Percentiles rank a stretch among this genome's conserved stretches.
phyloP scores from a whole-genome alignment of 441 rosid species.

The Biscutella laevigata region DNA sequence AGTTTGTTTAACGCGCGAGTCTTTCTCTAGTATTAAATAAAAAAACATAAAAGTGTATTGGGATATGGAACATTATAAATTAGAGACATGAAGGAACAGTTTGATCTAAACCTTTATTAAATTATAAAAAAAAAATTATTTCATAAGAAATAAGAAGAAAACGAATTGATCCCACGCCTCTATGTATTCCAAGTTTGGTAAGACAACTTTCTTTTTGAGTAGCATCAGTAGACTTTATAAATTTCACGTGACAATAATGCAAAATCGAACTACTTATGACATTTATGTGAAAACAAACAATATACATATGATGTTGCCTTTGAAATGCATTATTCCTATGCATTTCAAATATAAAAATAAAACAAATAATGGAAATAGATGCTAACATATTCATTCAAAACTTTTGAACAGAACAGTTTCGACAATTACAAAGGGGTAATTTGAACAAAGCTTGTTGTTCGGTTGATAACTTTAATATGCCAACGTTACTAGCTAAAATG shows the following conservation, averaged over 20 bases:
- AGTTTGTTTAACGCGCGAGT: no score
- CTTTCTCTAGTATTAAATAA: no score
- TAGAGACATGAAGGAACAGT: conserved; percentile 4
- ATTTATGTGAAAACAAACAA: conserved; percentile 6
- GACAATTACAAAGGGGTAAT: no score
- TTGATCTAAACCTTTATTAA: background rate
- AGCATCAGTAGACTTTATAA: conserved; percentile 10
- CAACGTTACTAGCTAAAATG: background rate
- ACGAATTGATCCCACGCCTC: conserved; percentile 2
- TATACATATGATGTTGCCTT: background rate
- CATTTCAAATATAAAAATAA: no score
- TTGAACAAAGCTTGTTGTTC: no score
- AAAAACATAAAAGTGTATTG: no score
- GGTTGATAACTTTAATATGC: background rate
- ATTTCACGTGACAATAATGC: conserved; percentile 25
- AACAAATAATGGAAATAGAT: no score
- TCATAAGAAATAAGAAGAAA: background rate
- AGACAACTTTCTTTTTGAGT: conserved; percentile 19
- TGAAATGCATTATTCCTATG: background rate
- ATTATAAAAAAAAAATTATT: background rate
- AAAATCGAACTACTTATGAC: no score
- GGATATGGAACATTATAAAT: no score
- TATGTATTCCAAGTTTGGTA: conserved; percentile 16
- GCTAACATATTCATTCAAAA: no score
- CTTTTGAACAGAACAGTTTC: no score